Evolutionary conservation across 2,329 filamentous ascomycete genomes (phyloP).

Genomic region (Penicillium sp.): DNA sequence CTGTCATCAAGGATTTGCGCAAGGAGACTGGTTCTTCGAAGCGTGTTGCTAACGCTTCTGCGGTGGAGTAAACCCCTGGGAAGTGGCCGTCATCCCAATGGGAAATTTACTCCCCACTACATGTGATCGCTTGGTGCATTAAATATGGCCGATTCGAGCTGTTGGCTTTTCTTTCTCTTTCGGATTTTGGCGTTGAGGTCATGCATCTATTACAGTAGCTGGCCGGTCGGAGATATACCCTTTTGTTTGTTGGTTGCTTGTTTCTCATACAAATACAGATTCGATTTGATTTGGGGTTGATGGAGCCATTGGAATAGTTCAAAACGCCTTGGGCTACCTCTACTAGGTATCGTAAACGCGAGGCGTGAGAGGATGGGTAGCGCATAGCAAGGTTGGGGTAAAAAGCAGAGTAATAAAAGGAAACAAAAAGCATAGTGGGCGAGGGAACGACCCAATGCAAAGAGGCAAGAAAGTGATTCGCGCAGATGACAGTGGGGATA

Average conservation of each 20-base stretch:
- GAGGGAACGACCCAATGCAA: not conserved
- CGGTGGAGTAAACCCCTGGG: conserved; percentile 13
- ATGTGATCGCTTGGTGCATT: not conserved
- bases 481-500: not conserved
- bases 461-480: not conserved
- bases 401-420: not conserved
- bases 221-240: conserved; percentile 19
- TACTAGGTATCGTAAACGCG: conserved; percentile 12
- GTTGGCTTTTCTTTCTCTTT: not conserved
- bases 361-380: not conserved
- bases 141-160: not conserved
- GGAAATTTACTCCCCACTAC: not conserved
- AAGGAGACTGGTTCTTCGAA: conserved; percentile 38
- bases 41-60: conserved; percentile 24
- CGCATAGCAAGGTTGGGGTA: conserved; percentile 1
- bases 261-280: conserved; percentile 9
- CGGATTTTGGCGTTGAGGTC: conserved; percentile 13
- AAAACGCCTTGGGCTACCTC: conserved; percentile 5
- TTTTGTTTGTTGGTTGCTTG: conserved; percentile 9
- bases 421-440: not conserved
- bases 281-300: conserved; percentile 6
- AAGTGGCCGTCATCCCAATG: not conserved
- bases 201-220: not conserved
- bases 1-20: conserved; percentile 49
- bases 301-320: not conserved